phyloP scores from a whole-genome alignment of 2,329 filamentous ascomycete genomes.

The Xylogone sp. region DNA sequence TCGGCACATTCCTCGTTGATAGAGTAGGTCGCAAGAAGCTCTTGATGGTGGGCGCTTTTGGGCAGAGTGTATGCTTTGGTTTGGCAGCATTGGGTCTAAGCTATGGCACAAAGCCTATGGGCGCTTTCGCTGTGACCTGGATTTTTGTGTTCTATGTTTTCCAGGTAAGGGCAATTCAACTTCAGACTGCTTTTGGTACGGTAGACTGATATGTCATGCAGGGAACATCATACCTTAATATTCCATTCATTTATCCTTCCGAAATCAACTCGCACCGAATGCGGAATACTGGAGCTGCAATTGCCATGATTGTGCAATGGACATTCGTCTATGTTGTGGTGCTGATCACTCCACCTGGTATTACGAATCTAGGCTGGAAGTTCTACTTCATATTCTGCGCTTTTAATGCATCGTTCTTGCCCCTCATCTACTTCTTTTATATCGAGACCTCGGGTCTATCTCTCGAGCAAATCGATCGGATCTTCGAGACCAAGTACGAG shows the following conservation, averaged over 20 bases:
- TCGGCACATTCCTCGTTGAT: not conserved
- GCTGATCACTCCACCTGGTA: conserved; percentile 31
- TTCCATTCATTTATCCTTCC: too few species aligned
- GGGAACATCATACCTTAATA: too few species aligned
- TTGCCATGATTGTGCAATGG: conserved; percentile 54
- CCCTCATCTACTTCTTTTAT: not conserved
- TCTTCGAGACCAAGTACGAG: not conserved
- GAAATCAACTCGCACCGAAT: conserved; percentile 33
- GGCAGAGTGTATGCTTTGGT: not conserved
- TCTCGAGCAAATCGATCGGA: not conserved
- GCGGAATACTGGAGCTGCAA: conserved; percentile 53
- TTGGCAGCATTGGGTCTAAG: not conserved
- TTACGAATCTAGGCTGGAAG: conserved; percentile 20
- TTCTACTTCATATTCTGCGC: conserved; percentile 46
- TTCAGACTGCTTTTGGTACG: too few species aligned
- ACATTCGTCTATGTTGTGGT: conserved; percentile 57
- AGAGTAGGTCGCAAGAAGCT: not conserved
- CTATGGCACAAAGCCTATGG: not conserved
- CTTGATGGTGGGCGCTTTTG: conserved; percentile 1
- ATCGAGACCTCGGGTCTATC: not conserved
- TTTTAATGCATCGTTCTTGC: conserved; percentile 50
- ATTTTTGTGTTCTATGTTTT: too few species aligned
- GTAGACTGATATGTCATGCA: too few species aligned
- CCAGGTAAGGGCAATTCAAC: too few species aligned
- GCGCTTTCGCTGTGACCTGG: too few species aligned